Percentiles rank a stretch among this genome's conserved stretches.
Evolutionary conservation across 768 basidiomycete species (phyloP).

Genomic region (Rhizopogon sp.): DNA sequence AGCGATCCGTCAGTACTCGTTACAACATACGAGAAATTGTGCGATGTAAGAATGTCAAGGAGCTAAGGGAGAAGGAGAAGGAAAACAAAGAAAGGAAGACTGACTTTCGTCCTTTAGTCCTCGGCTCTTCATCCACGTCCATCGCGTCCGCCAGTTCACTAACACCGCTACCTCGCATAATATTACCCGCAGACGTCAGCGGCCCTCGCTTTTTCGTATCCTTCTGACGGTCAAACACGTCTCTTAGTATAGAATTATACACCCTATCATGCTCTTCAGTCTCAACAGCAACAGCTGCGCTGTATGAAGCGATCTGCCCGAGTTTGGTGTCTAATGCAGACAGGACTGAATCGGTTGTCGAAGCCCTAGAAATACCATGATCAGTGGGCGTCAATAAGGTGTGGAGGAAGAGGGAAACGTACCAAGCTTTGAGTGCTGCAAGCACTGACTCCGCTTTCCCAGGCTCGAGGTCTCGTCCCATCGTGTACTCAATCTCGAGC

Average conservation of each 20-base stretch:
- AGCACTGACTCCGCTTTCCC: slow-evolving; percentile 59
- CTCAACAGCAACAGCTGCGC: slow-evolving; percentile 32
- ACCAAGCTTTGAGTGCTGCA: slow-evolving; percentile 65
- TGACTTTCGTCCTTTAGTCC: slow-evolving; percentile 59
- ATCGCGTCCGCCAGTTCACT: slow-evolving; percentile 34
- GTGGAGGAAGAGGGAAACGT: slow-evolving; percentile 13
- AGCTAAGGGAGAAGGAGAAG: not conserved
- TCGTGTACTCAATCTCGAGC: slow-evolving; percentile 87
- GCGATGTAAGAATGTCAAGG: too few species aligned
- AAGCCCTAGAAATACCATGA: slow-evolving; percentile 44
- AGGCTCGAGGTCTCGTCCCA: slow-evolving; percentile 88
- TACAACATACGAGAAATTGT: too few species aligned
- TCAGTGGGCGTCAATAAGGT: slow-evolving; percentile 1
- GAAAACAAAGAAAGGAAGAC: slow-evolving; percentile 18
- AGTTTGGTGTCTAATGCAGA: slow-evolving; percentile 71
- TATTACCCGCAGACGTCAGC: slow-evolving; percentile 11
- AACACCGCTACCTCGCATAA: not conserved
- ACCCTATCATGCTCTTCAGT: slow-evolving; percentile 51
- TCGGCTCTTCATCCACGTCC: slow-evolving; percentile 61
- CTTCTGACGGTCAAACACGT: slow-evolving; percentile 60
- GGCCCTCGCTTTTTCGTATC: slow-evolving; percentile 40
- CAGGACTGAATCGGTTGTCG: slow-evolving; percentile 67
- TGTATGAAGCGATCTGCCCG: slow-evolving; percentile 42
- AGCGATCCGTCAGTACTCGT: not conserved
- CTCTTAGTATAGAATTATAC: slow-evolving; percentile 51